phyloP scores from a whole-genome alignment of 208 protist species.

The Crithidia fasciculata region DNA sequence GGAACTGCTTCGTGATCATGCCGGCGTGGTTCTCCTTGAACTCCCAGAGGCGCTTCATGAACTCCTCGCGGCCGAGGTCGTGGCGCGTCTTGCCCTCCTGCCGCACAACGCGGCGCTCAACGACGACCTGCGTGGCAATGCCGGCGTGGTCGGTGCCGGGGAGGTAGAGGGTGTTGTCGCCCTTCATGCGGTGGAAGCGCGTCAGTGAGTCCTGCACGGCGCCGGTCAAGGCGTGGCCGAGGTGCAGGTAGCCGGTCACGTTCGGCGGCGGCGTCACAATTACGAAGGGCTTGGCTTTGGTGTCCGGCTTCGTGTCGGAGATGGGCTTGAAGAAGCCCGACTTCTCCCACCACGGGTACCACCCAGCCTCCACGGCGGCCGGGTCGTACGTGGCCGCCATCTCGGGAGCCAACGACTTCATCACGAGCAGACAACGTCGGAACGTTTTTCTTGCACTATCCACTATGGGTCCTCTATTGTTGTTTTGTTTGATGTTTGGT shows the following conservation, averaged over 20 bases:
- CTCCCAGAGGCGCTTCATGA: constrained; percentile 97
- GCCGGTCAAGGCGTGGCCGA: constrained; percentile 99
- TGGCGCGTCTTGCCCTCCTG: constrained; percentile 91
- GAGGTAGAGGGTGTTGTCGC: constrained; percentile 97
- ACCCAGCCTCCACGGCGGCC: constrained; percentile 94
- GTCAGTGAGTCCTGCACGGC: constrained; percentile 96
- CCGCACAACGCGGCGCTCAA: constrained; percentile 96
- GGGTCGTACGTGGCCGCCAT: constrained; percentile 95
- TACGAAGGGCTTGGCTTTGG: constrained; percentile 88
- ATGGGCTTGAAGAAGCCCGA: constrained; percentile 95
- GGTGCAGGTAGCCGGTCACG: constrained; percentile 99
- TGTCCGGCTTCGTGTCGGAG: constrained; percentile 68
- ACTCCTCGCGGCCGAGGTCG: constrained; percentile 97
- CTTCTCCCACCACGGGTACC: constrained; percentile 99
- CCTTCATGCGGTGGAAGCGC: constrained; percentile 97
- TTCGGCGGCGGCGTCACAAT: constrained; percentile 99
- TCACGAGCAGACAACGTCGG: constrained; percentile 55
- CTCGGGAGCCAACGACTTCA: constrained; percentile 81
- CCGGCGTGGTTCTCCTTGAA: constrained; percentile 98
- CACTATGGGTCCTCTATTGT: not conserved
- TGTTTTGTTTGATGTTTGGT: not conserved
- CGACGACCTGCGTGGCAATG: constrained; percentile 99
- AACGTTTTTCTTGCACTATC: constrained; percentile 45
- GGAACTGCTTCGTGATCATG: constrained; percentile 97
- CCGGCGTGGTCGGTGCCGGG: constrained; percentile 99